phyloP scores from a whole-genome alignment of 768 basidiomycete species.

The Coprinopsis cinerea region DNA sequence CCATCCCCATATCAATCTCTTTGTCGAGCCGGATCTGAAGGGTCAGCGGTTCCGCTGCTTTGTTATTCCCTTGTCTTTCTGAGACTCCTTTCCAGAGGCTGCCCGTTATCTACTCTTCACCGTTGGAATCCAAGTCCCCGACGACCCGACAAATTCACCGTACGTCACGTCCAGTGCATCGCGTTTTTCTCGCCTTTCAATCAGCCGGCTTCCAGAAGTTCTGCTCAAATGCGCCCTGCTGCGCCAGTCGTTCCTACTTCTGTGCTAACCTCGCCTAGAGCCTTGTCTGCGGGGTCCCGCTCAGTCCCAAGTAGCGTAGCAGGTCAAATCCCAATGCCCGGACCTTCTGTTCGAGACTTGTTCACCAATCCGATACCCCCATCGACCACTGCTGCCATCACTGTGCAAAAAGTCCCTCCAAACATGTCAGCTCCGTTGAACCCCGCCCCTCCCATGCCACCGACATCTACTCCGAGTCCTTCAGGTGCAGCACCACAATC shows the following conservation, averaged over 20 bases:
- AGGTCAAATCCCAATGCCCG: neutral
- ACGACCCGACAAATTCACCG: neutral
- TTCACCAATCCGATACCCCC: constrained; percentile 3
- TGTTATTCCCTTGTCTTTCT: too few species aligned
- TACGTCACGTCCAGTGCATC: neutral
- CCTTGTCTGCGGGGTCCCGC: neutral
- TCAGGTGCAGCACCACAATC: neutral
- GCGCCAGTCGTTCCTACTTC: too few species aligned
- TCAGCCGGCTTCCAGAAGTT: neutral
- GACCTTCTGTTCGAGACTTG: constrained; percentile 2
- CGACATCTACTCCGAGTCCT: neutral
- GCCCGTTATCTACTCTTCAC: neutral
- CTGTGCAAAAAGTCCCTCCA: too few species aligned
- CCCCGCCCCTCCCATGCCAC: neutral
- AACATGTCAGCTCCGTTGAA: too few species aligned
- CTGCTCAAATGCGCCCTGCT: neutral
- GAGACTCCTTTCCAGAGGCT: too few species aligned
- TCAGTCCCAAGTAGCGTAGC: neutral
- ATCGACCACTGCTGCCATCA: neutral
- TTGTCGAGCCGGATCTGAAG: constrained; percentile 29
- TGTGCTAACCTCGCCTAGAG: neutral
- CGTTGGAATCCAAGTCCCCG: neutral
- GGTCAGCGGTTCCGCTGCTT: constrained; percentile 18
- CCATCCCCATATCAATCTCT: constrained; percentile 21
- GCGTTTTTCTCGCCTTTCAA: neutral